Evolutionary conservation across 805 yeast species (phyloP), one percentile per base, ranked within the genome.

Genomic region (Metschnikowia chrysomelidarum): DNA sequence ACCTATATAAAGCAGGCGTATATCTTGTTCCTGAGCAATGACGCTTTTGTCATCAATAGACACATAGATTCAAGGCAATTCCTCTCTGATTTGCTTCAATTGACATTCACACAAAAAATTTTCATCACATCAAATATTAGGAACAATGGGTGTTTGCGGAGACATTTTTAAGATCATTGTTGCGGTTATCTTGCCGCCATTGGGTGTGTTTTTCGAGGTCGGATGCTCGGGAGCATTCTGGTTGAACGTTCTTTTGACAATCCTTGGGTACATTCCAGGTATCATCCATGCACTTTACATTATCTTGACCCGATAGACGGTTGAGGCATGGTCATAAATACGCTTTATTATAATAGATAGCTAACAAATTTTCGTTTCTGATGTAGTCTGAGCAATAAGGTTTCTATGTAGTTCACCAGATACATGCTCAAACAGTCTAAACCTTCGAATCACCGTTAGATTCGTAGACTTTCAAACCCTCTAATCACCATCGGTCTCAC

Each of bases 181-280:
- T 41, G 80, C 81, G 11, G 49, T 75, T 44, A 50, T 76, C 40
- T 59, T 76, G 34, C 84, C 83, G 26, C 82, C 82, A 35, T 62
- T 78, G 46, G 83, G 82, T 38, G 84, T 78, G 4, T 76, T 75
- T 63, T 56, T 75, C 36, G 81, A 76, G 59, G 60, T 69, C 45
- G 84, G 84, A 24, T 76, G 80, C 56, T 59, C 68, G 21, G 52
- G 65, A 11, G 52, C 52, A 15, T 53, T 44, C 36, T 51, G 34
- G 50, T 46, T 85, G 52, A 82, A 83, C 62, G 60, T 82, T 30
- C 50, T 85, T 27, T 71, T 86, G 52, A 80, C 89, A 15, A 57
- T 78, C 44, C 69, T 86, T 40, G 93, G 89, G 25, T 84, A 79
- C 61, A 62, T 85, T 44, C 95, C 95, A 2, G 94, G 86, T 40